Conservation (phyloP, 345 rosid species). For the Murraya koenigii region DNA sequence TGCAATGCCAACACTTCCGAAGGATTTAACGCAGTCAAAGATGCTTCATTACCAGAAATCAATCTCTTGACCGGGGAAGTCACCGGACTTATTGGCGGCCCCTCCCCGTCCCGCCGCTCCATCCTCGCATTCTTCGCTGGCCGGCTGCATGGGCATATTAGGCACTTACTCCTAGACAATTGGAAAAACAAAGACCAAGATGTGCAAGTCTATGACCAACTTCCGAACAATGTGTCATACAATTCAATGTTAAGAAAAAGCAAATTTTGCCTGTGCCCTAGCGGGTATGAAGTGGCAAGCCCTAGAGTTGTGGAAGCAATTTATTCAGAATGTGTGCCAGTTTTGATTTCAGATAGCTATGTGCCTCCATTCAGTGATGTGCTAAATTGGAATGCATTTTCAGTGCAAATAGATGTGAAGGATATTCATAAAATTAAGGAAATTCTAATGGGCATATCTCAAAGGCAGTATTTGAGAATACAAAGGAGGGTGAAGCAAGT, state of each 20-base stretch:
- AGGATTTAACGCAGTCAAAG: conserved; percentile 70
- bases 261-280: conserved; percentile 69
- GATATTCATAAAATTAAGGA: conserved; percentile 53
- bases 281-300: conserved; percentile 80
- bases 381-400: conserved; percentile 57
- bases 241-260: conserved; percentile 46
- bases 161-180: conserved; percentile 45
- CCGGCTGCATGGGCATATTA: conserved; percentile 59
- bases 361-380: conserved; percentile 70
- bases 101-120: conserved; percentile 38
- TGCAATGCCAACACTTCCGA: conserved; percentile 85
- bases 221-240: conserved; percentile 43
- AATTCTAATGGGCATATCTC: conserved; percentile 45
- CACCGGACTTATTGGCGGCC: conserved; percentile 40
- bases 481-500: conserved; percentile 43
- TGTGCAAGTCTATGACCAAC: conserved; percentile 45
- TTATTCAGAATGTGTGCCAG: conserved; percentile 69
- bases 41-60: conserved; percentile 69
- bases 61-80: conserved; percentile 56
- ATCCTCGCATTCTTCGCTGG: conserved; percentile 76
- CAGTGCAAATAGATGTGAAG: conserved; percentile 49
- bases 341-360: conserved; percentile 55
- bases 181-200: conserved; percentile 64
- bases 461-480: conserved; percentile 40
- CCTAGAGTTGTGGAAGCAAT: conserved; percentile 75